Base-by-base conservation (phyloP, 768 basidiomycete genomes). In the Lactarius deliciosus region DNA sequence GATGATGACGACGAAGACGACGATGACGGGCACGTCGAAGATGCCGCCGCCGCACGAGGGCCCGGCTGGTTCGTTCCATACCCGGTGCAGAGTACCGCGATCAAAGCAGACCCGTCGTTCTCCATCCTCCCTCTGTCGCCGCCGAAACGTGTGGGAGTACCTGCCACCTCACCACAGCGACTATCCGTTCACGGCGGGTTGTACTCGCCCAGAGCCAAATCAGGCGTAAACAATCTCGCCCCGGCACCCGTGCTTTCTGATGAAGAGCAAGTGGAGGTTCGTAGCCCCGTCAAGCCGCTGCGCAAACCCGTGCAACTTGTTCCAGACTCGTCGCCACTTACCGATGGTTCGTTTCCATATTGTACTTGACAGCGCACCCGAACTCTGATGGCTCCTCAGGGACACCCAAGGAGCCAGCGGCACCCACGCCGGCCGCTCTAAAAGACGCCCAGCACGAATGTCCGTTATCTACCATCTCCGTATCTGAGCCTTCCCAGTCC, bases 121-220 rank as follows among this genome's bases (percentile, higher is more conserved):
- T 66, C 65, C 30, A 63, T 66, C 32, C 22, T 53, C 22, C 65
- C 65, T 54, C 57, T 61, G 50, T 63, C 65, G 13, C 20, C 57
- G 18, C 20, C 65, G 5, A 66, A 66, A 54, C 65, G 61, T 10
- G 34, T 22, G 13, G 47, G 22, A 15, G 22, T 20, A 9, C 16
- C 60, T 34, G 28, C 50, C 40, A 16, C 55, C n/a, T 43, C 57
- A 11, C 45, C 57, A 2, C 57, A 61, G 11, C 34, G 45, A 41
- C 22, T 15, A 18, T 43, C 22, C 30, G 60, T 15, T 20, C 30
- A 50, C 11, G 36, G 36, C 13, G 36, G 36, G 36, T 2, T 36
- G 16, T 58, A 58, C 28, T 63, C 57, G 0, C 56, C 61, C n/a
- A 66, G 22, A 40, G 47, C 5, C 61, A 41, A 57, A 13, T 66